phyloP scores from a whole-genome alignment of 192 early-diverging fungal genomes.

The Kickxella alabastrina region DNA sequence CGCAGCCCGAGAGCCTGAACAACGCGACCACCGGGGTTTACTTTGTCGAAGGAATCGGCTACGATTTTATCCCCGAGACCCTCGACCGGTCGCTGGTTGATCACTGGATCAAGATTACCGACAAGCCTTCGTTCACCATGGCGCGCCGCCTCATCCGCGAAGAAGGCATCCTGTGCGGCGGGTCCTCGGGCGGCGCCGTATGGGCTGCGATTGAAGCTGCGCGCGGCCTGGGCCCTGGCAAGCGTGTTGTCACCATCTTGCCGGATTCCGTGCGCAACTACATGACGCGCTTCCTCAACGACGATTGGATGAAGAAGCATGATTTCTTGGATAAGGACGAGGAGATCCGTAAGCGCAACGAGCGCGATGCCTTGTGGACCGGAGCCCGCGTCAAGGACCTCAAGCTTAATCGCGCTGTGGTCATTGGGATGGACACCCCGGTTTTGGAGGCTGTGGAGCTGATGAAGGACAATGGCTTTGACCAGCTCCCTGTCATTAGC shows the following conservation, averaged over 20 bases:
- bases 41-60: constrained; percentile 98
- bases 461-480: constrained; percentile 86
- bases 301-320: constrained; percentile 91
- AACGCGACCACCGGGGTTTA: constrained; percentile 59
- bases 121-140: constrained; percentile 94
- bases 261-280: constrained; percentile 99
- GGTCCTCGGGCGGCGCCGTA: constrained; percentile 91
- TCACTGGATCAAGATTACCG: constrained; percentile 94
- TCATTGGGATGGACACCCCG: constrained; percentile 71
- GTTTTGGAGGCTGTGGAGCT: constrained; percentile 79
- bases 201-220: constrained; percentile 82
- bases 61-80: constrained; percentile 97
- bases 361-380: constrained; percentile 68
- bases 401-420: constrained; percentile 78
- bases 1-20: constrained; percentile 81
- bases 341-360: constrained; percentile 56
- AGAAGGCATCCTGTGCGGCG: constrained; percentile 95
- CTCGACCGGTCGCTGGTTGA: constrained; percentile 83
- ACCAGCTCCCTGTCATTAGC: constrained; percentile 90
- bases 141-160: constrained; percentile 93
- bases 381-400: constrained; percentile 83
- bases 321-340: constrained; percentile 79
- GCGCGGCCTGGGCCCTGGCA: constrained; percentile 77
- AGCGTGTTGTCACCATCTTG: constrained; percentile 91
- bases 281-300: constrained; percentile 99